Evolutionary conservation across 495 filamentous ascomycete species (phyloP), one percentile per base, ranked within the genome.

Genomic region (Penicillium nucicola): DNA sequence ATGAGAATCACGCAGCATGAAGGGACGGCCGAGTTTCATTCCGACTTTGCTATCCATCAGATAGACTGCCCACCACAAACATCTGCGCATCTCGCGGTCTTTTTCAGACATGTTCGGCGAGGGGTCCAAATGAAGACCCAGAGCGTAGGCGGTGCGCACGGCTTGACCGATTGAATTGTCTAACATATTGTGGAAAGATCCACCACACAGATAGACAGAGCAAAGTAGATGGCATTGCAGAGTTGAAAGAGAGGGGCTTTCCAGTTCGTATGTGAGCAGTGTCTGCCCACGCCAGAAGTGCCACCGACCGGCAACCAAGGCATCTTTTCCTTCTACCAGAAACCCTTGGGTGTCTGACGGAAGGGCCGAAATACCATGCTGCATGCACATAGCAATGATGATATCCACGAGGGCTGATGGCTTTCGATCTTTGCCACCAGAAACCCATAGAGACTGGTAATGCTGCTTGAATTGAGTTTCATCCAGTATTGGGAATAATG

Each of bases 361-460:
- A 1, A 60, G 42, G 6, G 69, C 58, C 1, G 56, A 48, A 23
- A 69, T 66, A 14, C 70, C 72, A 44, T 77, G 74, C 57, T 82
- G 78, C 69, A 82, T 79, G 45, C 72, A 79, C 13, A 81, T 39
- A 8, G 79, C 79, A 17, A 84, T 58, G 30, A 81, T 57, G 14
- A 81, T 78, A 48, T 84, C 79, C 10, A 77, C 77, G 1, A 82
- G 67, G 5, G 79, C 71, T 6, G 76, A 82, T 9, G 76, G 67
- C 51, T 66, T 71, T 3, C 80, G 70, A 6, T 48, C 49, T 11
- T 55, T 55, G 2, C 54, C 63, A 11, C 62, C 58, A 18, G 44
- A 55, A 12, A 52, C 59, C 72, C 74, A 78, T 3, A 82, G 62
- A 12, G 77, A 74, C 5, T 67, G 56, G 52, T 81, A 78, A 50